These are phyloP conservation scores for Coniella vitis DNA, from an alignment of 2,329 filamentous ascomycete genomes.

Conservation along the genomic window DNA sequence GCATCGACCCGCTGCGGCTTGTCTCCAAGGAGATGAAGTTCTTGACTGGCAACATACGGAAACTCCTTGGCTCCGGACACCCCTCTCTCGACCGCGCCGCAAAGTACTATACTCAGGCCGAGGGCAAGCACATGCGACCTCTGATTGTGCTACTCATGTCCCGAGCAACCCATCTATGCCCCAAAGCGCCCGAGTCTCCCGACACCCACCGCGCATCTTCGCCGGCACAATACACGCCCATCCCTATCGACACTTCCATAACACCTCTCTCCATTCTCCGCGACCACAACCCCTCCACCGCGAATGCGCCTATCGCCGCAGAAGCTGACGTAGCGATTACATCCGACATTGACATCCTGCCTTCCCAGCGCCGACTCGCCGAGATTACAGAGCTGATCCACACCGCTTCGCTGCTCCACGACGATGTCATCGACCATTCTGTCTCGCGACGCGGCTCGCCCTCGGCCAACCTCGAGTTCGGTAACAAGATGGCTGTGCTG, in stretches of 20 bases:
- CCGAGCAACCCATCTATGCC: slow-evolving; percentile 74
- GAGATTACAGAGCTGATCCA: slow-evolving; percentile 98
- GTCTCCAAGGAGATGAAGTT: slow-evolving; percentile 97
- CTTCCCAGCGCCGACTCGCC: slow-evolving; percentile 84
- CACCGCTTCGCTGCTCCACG: slow-evolving; percentile 90
- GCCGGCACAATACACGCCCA: slow-evolving; percentile 15
- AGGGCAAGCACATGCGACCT: slow-evolving; percentile 94
- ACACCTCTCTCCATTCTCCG: slow-evolving; percentile 55
- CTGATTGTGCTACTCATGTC: slow-evolving; percentile 96
- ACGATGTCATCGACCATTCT: slow-evolving; percentile 96
- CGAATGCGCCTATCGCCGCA: slow-evolving; percentile 43
- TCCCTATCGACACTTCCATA: slow-evolving; percentile 45
- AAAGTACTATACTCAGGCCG: slow-evolving; percentile 95
- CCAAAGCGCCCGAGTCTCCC: slow-evolving; percentile 44
- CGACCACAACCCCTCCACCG: slow-evolving; percentile 72
- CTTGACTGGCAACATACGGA: slow-evolving; percentile 85
- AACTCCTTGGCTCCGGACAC: slow-evolving; percentile 89
- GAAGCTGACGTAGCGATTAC: slow-evolving; percentile 30
- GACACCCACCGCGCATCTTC: slow-evolving; percentile 36
- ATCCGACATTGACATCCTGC: slow-evolving; percentile 64
- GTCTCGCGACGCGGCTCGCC: slow-evolving; percentile 74
- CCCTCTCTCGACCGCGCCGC: slow-evolving; percentile 90
- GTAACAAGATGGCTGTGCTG: slow-evolving; percentile 98
- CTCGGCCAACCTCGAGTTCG: slow-evolving; percentile 90
- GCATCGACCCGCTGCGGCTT: slow-evolving; percentile 78